Percentiles rank a stretch among this genome's conserved stretches.
Evolutionary conservation across 768 basidiomycete species (phyloP).

Genomic region (Russula lepida): DNA sequence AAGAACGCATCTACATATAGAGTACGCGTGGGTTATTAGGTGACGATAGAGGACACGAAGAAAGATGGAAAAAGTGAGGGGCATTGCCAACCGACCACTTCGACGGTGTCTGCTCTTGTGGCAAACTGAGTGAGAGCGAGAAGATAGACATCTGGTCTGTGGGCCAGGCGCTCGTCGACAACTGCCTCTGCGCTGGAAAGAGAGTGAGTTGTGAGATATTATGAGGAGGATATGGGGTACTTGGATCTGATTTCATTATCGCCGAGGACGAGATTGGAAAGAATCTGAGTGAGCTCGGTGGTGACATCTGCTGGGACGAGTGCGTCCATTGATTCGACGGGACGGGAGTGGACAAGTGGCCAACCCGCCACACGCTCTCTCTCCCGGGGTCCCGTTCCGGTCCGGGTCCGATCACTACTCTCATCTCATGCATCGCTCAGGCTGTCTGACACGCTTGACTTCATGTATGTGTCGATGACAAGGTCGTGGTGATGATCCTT

Average conservation of each 20-base stretch:
- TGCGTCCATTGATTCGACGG: conserved; percentile 13
- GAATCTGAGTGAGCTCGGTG: conserved; percentile 70
- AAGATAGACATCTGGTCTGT: conserved; percentile 71
- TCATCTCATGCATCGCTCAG: too few relatives aligned
- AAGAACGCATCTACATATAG: conserved; percentile 66
- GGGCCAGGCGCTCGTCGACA: conserved; percentile 70
- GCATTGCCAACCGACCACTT: conserved; percentile 59
- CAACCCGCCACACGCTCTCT: too few relatives aligned
- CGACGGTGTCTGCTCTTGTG: conserved; percentile 58
- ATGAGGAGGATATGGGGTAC: conserved; percentile 30
- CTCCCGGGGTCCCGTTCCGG: too few relatives aligned
- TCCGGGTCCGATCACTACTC: too few relatives aligned
- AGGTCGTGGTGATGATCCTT: too few relatives aligned
- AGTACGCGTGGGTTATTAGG: background rate
- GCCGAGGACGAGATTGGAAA: conserved; percentile 75
- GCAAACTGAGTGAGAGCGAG: conserved; percentile 75
- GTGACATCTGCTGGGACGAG: conserved; percentile 57
- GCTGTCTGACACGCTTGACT: too few relatives aligned
- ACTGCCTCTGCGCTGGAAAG: conserved; percentile 60
- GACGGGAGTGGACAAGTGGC: too few relatives aligned
- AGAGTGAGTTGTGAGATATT: background rate
- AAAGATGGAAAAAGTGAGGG: background rate
- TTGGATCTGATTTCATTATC: conserved; percentile 75
- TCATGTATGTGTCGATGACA: too few relatives aligned
- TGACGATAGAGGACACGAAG: background rate